Conservation (phyloP, 768 basidiomycete genomes). For the Rhodotorula kratochvilovae region DNA sequence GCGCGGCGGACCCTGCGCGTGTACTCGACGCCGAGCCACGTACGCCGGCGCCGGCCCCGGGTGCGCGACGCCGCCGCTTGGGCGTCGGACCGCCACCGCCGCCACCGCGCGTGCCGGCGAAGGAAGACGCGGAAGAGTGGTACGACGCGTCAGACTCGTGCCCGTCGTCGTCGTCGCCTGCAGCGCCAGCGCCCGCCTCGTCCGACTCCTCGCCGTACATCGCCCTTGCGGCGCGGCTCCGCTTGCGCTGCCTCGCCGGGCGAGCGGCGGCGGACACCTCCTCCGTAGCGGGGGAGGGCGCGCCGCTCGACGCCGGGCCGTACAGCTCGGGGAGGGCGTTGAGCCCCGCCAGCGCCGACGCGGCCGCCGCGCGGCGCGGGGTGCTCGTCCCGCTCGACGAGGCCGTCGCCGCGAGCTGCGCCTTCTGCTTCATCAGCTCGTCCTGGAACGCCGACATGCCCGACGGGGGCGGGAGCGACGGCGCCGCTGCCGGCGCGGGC, state of each 20-base stretch:
- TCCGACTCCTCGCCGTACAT: slow-evolving; percentile 71
- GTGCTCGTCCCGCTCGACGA: slow-evolving; percentile 7
- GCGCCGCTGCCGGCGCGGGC: not conserved
- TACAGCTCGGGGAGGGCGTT: slow-evolving; percentile 18
- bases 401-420: not conserved
- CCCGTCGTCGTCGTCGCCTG: slow-evolving; percentile 37
- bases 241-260: slow-evolving; percentile 43
- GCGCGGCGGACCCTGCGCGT: too few species aligned
- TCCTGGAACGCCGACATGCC: not conserved
- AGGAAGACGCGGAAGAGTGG: slow-evolving; percentile 12
- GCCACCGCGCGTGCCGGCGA: not conserved
- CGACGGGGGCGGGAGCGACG: not conserved
- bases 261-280: slow-evolving; percentile 60
- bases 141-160: slow-evolving; percentile 24
- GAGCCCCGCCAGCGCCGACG: slow-evolving; percentile 43
- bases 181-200: slow-evolving; percentile 50
- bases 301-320: not conserved
- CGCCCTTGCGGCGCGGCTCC: slow-evolving; percentile 57
- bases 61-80: slow-evolving; percentile 14
- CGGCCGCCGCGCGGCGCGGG: slow-evolving; percentile 38
- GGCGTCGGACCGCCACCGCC: not conserved
- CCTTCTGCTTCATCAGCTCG: slow-evolving; percentile 1
- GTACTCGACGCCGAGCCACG: not conserved
- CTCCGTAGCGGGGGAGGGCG: not conserved
- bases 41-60: too few species aligned